Evolutionary conservation across 495 filamentous ascomycete species (phyloP).

Genomic region (Clavariopsis aquatica): DNA sequence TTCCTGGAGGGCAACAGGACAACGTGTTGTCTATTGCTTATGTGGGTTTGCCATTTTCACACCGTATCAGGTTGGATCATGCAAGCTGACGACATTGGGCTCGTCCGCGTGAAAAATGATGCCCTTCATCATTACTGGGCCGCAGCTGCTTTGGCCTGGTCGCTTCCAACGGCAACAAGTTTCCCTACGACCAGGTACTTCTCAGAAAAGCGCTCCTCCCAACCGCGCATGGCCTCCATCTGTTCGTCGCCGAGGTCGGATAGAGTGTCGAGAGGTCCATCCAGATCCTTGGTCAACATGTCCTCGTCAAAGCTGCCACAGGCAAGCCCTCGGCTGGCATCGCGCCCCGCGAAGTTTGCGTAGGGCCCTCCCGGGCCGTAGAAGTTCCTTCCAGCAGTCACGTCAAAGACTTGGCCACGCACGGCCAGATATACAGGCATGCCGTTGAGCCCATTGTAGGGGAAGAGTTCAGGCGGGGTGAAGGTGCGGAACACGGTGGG

Average conservation of each 20-base stretch:
- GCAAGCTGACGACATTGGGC: background rate
- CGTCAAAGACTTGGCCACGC: constrained; percentile 83
- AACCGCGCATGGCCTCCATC: constrained; percentile 78
- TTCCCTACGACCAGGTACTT: constrained; percentile 96
- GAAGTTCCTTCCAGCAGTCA: constrained; percentile 80
- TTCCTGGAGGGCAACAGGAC: too few relatives aligned
- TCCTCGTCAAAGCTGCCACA: constrained; percentile 92
- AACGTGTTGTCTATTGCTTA: too few relatives aligned
- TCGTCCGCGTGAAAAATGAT: background rate
- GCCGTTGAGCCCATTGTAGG: constrained; percentile 79
- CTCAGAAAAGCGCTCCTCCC: constrained; percentile 89
- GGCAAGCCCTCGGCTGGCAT: constrained; percentile 87
- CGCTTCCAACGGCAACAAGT: constrained; percentile 71
- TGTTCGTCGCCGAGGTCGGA: constrained; percentile 73
- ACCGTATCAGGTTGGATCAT: too few relatives aligned
- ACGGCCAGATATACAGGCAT: constrained; percentile 82
- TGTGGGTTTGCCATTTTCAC: too few relatives aligned
- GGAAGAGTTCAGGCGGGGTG: constrained; percentile 78
- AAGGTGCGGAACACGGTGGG: constrained; percentile 87
- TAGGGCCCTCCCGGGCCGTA: constrained; percentile 94
- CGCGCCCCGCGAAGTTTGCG: constrained; percentile 90
- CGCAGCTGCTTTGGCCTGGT: constrained; percentile 51
- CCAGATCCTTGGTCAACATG: constrained; percentile 91
- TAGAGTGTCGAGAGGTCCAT: constrained; percentile 81
- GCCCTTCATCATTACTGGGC: constrained; percentile 5